phyloP scores from a whole-genome alignment of 805 yeast species.

The Pichia thaimueangensis region DNA sequence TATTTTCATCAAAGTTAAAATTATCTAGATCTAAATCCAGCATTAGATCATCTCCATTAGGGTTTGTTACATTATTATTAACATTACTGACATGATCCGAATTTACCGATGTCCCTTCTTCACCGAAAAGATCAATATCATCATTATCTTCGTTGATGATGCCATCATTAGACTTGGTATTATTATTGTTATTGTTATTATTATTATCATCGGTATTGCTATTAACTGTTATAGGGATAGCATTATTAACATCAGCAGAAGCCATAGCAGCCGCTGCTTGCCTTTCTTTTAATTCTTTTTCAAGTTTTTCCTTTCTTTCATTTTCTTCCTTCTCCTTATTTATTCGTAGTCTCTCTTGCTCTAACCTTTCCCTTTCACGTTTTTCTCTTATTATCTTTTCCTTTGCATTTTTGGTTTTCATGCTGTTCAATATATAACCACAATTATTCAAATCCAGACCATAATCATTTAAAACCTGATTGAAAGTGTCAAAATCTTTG shows the following conservation, averaged over 20 bases:
- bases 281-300: conserved; percentile 3
- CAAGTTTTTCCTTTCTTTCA: conserved; percentile 8
- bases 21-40: conserved; percentile 26
- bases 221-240: not conserved
- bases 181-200: not conserved
- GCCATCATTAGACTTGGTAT: too few species aligned
- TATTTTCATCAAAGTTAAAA: conserved; percentile 19
- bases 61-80: not conserved
- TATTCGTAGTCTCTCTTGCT: conserved; percentile 4
- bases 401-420: conserved; percentile 24
- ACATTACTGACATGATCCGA: not conserved
- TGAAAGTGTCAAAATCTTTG: conserved; percentile 24
- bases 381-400: conserved; percentile 25
- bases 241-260: conserved; percentile 8
- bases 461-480: conserved; percentile 26
- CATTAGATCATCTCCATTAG: conserved; percentile 21
- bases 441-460: conserved; percentile 26
- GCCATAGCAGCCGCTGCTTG: not conserved
- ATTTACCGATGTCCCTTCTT: not conserved
- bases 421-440: conserved; percentile 22
- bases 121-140: not conserved
- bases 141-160: not conserved
- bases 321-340: conserved; percentile 1
- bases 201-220: not conserved
- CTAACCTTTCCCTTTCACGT: conserved; percentile 18